phyloP scores from a whole-genome alignment of 805 yeast species.

The Vanderwaltozyma verrucispora region DNA sequence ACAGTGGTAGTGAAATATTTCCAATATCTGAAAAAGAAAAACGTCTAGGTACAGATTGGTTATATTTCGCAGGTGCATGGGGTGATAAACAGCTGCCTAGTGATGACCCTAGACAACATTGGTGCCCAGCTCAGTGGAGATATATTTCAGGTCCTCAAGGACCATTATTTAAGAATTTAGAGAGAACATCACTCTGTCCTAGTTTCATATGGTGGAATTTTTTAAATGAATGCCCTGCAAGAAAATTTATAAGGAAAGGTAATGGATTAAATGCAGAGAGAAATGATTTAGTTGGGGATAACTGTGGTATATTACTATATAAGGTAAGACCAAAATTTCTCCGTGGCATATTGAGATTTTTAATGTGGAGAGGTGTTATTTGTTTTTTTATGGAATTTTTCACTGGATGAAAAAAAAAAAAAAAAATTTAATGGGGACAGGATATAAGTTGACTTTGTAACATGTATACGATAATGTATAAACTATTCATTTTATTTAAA shows the following conservation, averaged over 20 bases:
- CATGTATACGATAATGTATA: no score
- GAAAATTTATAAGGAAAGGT: constrained; percentile 68
- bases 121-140: constrained; percentile 83
- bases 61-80: constrained; percentile 77
- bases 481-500: no score
- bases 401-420: constrained; percentile 23
- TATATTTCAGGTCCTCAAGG: constrained; percentile 92
- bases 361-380: constrained; percentile 54
- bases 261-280: constrained; percentile 65
- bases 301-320: constrained; percentile 60
- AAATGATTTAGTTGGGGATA: constrained; percentile 53
- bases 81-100: constrained; percentile 67
- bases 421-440: no score
- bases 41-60: constrained; percentile 53
- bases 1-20: constrained; percentile 46
- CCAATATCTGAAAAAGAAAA: constrained; percentile 27
- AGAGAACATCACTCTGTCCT: constrained; percentile 67
- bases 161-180: constrained; percentile 69
- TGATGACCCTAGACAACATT: constrained; percentile 67
- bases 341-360: constrained; percentile 35
- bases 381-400: constrained; percentile 43
- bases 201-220: constrained; percentile 89
- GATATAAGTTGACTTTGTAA: no score
- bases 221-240: constrained; percentile 70
- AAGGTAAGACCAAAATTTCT: constrained; percentile 44